phyloP scores from a whole-genome alignment of 805 yeast species.

The Wickerhamiella siamensis region DNA sequence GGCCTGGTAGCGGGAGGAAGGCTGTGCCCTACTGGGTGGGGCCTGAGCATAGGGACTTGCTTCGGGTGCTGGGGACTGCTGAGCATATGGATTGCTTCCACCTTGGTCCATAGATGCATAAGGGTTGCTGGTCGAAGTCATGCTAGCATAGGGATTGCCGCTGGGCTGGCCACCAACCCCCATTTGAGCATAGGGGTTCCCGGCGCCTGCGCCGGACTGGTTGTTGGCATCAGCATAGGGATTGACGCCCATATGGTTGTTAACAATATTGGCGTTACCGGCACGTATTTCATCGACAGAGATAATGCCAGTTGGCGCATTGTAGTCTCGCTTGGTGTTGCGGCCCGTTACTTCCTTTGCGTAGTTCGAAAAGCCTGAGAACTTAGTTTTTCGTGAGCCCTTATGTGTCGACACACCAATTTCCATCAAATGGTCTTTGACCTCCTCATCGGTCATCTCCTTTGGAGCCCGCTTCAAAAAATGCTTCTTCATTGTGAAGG shows the following conservation, averaged over 20 bases:
- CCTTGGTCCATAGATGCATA: neutral
- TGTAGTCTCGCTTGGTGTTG: slow-evolving; percentile 9
- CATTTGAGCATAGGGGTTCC: slow-evolving; percentile 4
- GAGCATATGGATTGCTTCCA: too few species aligned
- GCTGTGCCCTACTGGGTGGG: too few species aligned
- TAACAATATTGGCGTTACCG: slow-evolving; percentile 10
- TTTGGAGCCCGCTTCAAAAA: slow-evolving; percentile 32
- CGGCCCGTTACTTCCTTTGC: slow-evolving; percentile 31
- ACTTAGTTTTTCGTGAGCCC: slow-evolving; percentile 32
- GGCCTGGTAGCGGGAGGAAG: too few species aligned
- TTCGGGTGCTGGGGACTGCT: too few species aligned
- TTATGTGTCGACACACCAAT: slow-evolving; percentile 32
- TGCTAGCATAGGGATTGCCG: neutral
- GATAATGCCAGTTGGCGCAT: slow-evolving; percentile 10
- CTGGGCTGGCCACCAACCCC: neutral
- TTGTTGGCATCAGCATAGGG: slow-evolving; percentile 29
- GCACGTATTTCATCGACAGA: slow-evolving; percentile 12
- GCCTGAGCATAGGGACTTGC: too few species aligned
- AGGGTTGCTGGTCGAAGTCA: slow-evolving; percentile 4
- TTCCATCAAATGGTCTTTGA: slow-evolving; percentile 28
- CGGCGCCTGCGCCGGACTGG: slow-evolving; percentile 26
- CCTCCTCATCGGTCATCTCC: slow-evolving; percentile 37
- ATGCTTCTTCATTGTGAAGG: slow-evolving; percentile 30
- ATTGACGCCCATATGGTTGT: slow-evolving; percentile 12
- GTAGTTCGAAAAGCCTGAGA: slow-evolving; percentile 36